Conservation (phyloP, 345 rosid genomes). For the Sisymbrium altissimum region DNA sequence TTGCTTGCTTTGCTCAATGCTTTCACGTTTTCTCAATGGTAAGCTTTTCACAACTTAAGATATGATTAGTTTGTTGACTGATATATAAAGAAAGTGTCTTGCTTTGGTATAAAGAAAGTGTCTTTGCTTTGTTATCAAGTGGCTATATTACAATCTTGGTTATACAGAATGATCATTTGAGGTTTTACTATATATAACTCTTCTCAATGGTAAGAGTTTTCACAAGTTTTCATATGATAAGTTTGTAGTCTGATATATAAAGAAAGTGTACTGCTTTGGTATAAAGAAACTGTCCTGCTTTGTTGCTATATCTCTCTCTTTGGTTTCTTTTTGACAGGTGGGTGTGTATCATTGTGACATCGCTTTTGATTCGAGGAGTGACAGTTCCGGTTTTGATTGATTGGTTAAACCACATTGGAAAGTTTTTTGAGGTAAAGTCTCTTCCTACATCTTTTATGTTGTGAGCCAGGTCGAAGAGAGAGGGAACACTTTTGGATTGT, state of each 20-base stretch:
- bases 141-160: too few species aligned
- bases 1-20: not conserved
- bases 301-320: too few species aligned
- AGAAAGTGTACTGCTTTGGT: not conserved
- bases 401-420: not conserved
- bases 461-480: too few species aligned
- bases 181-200: too few species aligned
- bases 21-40: constrained; percentile 28
- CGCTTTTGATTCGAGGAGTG: constrained; percentile 11
- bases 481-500: too few species aligned
- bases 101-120: not conserved
- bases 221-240: not conserved
- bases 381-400: constrained; percentile 11
- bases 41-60: not conserved
- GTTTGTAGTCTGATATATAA: not conserved
- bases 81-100: not conserved
- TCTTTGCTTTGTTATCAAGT: too few species aligned
- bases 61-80: not conserved
- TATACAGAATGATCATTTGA: too few species aligned
- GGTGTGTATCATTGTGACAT: constrained; percentile 18
- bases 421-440: not conserved
- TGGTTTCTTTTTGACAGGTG: not conserved
- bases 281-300: not conserved
- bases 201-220: constrained; percentile 27
- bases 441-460: not conserved